phyloP scores from a whole-genome alignment of 495 filamentous ascomycete genomes.

The Usnea hakonensis region DNA sequence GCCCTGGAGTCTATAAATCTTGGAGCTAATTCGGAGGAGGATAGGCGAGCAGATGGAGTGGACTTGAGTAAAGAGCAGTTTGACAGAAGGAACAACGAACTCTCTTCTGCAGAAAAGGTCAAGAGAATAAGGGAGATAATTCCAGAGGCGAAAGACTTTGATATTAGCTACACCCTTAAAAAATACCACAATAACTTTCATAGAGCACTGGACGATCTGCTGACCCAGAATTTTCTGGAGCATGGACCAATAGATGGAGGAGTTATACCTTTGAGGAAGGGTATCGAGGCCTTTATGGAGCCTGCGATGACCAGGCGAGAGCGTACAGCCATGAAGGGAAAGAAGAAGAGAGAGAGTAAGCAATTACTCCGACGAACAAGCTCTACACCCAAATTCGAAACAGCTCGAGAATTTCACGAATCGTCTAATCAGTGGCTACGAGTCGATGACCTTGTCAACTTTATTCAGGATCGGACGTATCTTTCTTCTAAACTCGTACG shows the following conservation, averaged over 20 bases:
- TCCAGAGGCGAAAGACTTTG: constrained; percentile 52
- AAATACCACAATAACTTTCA: constrained; percentile 55
- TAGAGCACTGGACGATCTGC: constrained; percentile 71
- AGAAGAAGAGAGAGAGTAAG: constrained; percentile 39
- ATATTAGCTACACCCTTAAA: constrained; percentile 56
- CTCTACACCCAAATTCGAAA: constrained; percentile 18
- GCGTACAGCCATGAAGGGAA: constrained; percentile 24
- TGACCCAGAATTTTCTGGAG: constrained; percentile 67
- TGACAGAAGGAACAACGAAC: constrained; percentile 30
- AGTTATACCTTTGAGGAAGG: constrained; percentile 48
- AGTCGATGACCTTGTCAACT: constrained; percentile 50
- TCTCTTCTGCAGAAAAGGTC: constrained; percentile 39
- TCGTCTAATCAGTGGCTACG: constrained; percentile 48
- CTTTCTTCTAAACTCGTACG: constrained; percentile 43
- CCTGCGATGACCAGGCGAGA: constrained; percentile 28
- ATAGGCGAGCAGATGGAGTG: constrained; percentile 9
- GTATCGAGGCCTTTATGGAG: constrained; percentile 70
- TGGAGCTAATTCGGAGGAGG: constrained; percentile 22
- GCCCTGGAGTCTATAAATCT: constrained; percentile 11
- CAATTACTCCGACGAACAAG: constrained; percentile 21
- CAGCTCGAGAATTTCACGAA: constrained; percentile 19
- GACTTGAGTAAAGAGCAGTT: neutral
- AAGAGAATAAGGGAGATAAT: constrained; percentile 59
- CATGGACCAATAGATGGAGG: constrained; percentile 39
- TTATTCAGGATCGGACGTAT: constrained; percentile 44